phyloP scores from a whole-genome alignment of 768 basidiomycete genomes.

The Lentinula raphanica region DNA sequence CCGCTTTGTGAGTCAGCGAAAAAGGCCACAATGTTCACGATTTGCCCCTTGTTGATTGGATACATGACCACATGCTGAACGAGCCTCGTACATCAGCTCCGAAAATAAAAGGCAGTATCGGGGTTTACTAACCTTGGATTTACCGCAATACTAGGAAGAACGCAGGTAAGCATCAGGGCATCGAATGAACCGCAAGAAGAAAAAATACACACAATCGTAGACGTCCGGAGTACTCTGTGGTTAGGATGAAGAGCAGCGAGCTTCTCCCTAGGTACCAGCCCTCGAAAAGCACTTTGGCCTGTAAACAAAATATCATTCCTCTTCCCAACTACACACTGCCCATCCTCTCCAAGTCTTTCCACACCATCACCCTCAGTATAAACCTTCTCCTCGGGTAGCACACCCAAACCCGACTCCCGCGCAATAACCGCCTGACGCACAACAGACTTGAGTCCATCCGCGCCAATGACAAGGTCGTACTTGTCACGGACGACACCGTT shows the following conservation, averaged over 20 bases:
- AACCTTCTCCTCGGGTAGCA: no score
- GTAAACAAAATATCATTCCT: constrained; percentile 31
- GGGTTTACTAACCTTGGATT: constrained; percentile 20
- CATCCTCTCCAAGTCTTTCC: constrained; percentile 20
- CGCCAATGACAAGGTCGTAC: constrained; percentile 45
- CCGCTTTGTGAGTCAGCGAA: constrained; percentile 21
- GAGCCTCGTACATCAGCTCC: no score
- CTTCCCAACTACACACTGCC: constrained; percentile 7
- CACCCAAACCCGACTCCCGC: background rate
- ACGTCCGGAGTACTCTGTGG: constrained; percentile 13
- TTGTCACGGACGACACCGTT: constrained; percentile 36
- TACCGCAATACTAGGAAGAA: constrained; percentile 9
- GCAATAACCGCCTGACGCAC: constrained; percentile 11
- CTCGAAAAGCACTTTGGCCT: constrained; percentile 35
- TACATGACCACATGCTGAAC: constrained; percentile 34
- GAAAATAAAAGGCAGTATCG: no score
- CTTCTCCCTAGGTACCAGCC: constrained; percentile 27
- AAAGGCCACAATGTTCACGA: constrained; percentile 32
- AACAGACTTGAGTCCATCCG: constrained; percentile 33
- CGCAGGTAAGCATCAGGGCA: background rate
- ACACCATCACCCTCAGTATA: no score
- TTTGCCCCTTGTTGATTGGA: constrained; percentile 30
- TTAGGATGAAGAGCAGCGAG: constrained; percentile 22
- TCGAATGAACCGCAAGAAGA: constrained; percentile 11
- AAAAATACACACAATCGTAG: constrained; percentile 17